A percentile compares a stretch with the other conserved stretches of the same genome.
phyloP scores from a whole-genome alignment of 345 rosid genomes.

The Corchorus capsularis region DNA sequence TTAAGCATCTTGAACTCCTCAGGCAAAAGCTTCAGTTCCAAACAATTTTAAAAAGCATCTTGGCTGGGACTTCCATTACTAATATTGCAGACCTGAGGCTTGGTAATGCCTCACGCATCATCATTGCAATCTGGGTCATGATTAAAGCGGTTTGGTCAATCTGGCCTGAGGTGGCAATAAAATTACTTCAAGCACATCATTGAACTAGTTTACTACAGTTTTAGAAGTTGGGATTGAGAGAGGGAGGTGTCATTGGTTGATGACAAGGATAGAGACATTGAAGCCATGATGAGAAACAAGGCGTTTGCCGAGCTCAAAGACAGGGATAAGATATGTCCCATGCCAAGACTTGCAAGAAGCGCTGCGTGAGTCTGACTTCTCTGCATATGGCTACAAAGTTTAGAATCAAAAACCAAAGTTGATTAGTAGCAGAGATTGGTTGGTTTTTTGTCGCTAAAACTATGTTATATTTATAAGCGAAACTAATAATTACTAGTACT shows the following conservation, averaged over 20 bases:
- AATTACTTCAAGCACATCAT: slow-evolving; percentile 36
- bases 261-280: slow-evolving; percentile 47
- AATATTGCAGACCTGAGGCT: slow-evolving; percentile 45
- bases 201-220: slow-evolving; percentile 14
- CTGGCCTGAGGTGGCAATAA: slow-evolving; percentile 38
- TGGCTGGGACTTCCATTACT: slow-evolving; percentile 35
- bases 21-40: slow-evolving; percentile 48
- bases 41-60: slow-evolving; percentile 53
- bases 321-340: slow-evolving; percentile 73
- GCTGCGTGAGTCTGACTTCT: slow-evolving; percentile 40
- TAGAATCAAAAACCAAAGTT: background rate
- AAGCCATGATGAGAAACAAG: slow-evolving; percentile 44
- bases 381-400: too few relatives aligned
- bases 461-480: background rate
- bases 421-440: background rate
- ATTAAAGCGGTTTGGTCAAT: slow-evolving; percentile 32
- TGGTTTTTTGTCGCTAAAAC: background rate
- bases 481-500: background rate
- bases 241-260: slow-evolving; percentile 32
- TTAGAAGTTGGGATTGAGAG: slow-evolving; percentile 33
- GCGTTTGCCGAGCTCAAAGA: slow-evolving; percentile 58
- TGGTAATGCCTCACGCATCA: slow-evolving; percentile 48
- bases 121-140: slow-evolving; percentile 32
- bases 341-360: slow-evolving; percentile 68
- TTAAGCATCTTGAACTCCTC: slow-evolving; percentile 48